A percentile compares a stretch with the other conserved stretches of the same genome.
Evolutionary conservation across 2,329 filamentous ascomycete genomes (phyloP).

Genomic region (Coniochaeta ligniaria): DNA sequence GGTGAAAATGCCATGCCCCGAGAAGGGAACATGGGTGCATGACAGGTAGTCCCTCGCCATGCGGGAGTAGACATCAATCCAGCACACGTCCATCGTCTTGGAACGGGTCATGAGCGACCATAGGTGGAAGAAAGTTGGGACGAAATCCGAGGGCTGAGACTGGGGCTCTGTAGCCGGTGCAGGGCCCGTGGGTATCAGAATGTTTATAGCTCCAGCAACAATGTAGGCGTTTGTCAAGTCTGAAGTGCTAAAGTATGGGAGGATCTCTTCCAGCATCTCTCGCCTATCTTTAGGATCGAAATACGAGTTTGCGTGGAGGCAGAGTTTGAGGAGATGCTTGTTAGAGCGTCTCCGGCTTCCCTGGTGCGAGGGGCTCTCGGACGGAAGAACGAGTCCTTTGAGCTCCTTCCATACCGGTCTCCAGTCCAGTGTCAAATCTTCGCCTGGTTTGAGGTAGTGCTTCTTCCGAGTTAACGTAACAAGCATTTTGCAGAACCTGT

Average conservation of each 20-base stretch:
- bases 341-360: slow-evolving; percentile 45
- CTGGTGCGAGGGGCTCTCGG: slow-evolving; percentile 66
- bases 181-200: slow-evolving; percentile 79
- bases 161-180: slow-evolving; percentile 63
- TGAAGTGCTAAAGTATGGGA: slow-evolving; percentile 87
- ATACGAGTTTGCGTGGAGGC: slow-evolving; percentile 83
- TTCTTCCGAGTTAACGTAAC: slow-evolving; percentile 92
- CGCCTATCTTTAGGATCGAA: slow-evolving; percentile 85
- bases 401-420: slow-evolving; percentile 86
- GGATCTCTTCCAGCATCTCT: slow-evolving; percentile 70
- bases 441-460: slow-evolving; percentile 85
- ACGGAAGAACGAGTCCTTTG: slow-evolving; percentile 81
- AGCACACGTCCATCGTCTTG: slow-evolving; percentile 76
- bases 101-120: slow-evolving; percentile 93
- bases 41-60: slow-evolving; percentile 77
- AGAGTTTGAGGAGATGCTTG: slow-evolving; percentile 75
- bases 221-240: slow-evolving; percentile 90
- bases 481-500: slow-evolving; percentile 95
- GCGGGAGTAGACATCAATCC: slow-evolving; percentile 84
- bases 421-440: slow-evolving; percentile 92
- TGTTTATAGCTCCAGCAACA: slow-evolving; percentile 79
- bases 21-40: slow-evolving; percentile 70
- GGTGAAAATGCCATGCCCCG: slow-evolving; percentile 84
- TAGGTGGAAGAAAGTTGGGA: slow-evolving; percentile 92
- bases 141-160: slow-evolving; percentile 79